phyloP scores from a whole-genome alignment of 495 filamentous ascomycete species.

The Penicillium salamii region DNA sequence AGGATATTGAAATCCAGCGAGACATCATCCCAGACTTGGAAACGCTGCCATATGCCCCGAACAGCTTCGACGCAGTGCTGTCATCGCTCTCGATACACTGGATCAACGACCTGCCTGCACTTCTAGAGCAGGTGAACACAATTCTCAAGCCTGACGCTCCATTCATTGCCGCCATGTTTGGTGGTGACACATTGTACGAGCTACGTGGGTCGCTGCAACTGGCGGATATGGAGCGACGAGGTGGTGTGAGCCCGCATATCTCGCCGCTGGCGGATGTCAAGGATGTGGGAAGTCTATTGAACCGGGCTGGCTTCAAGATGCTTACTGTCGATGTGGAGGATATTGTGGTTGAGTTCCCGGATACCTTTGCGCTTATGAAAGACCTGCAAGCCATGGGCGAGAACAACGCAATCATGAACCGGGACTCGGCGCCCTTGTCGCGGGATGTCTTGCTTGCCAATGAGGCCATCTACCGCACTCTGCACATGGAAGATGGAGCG shows the following conservation, averaged over 20 bases:
- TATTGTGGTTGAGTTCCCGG: slow-evolving; percentile 92
- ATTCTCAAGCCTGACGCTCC: slow-evolving; percentile 87
- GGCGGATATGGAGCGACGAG: slow-evolving; percentile 81
- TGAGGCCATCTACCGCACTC: slow-evolving; percentile 81
- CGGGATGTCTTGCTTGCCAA: slow-evolving; percentile 84
- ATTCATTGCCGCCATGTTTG: slow-evolving; percentile 94
- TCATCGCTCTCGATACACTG: slow-evolving; percentile 89
- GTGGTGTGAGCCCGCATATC: slow-evolving; percentile 82
- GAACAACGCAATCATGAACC: slow-evolving; percentile 77
- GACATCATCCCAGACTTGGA: slow-evolving; percentile 67
- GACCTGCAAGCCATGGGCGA: slow-evolving; percentile 96
- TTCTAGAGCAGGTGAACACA: slow-evolving; percentile 75
- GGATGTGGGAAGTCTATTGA: slow-evolving; percentile 85
- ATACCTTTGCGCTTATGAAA: slow-evolving; percentile 84
- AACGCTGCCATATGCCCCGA: slow-evolving; percentile 70
- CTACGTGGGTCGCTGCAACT: slow-evolving; percentile 91
- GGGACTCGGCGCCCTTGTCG: slow-evolving; percentile 69
- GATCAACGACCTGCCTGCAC: slow-evolving; percentile 91
- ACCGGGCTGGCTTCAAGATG: slow-evolving; percentile 88
- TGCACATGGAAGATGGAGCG: slow-evolving; percentile 71
- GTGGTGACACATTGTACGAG: slow-evolving; percentile 92
- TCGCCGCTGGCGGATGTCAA: slow-evolving; percentile 89
- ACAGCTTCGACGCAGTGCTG: slow-evolving; percentile 83
- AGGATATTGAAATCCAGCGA: slow-evolving; percentile 64
- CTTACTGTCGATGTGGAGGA: slow-evolving; percentile 97